Conservation (phyloP, 2,329 filamentous ascomycete species). For the Helotiales sp. region DNA sequence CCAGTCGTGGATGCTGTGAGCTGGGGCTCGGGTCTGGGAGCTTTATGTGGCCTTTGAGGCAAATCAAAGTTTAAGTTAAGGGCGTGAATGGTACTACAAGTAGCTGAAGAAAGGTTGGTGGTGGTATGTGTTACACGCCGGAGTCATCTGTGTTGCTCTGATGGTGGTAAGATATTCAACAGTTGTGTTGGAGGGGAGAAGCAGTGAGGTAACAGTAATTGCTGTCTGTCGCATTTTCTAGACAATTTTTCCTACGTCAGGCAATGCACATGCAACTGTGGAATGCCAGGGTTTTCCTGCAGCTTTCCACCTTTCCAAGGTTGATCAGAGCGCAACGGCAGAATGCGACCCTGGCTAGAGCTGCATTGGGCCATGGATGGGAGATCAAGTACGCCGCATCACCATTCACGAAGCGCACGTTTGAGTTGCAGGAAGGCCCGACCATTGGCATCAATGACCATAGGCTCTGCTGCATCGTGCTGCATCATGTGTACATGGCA, state of each 20-base stretch:
- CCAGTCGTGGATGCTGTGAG: slow-evolving; percentile 3
- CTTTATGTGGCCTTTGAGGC: background rate
- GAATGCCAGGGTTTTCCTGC: background rate
- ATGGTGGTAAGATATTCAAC: slow-evolving; percentile 1
- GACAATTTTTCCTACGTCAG: slow-evolving; percentile 3
- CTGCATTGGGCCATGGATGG: background rate
- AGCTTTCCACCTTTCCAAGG: background rate
- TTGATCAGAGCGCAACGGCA: background rate
- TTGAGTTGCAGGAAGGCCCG: no score
- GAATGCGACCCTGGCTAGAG: slow-evolving; percentile 1
- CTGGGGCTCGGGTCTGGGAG: background rate
- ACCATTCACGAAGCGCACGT: background rate
- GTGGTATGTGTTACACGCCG: slow-evolving; percentile 5
- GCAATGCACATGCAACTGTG: background rate
- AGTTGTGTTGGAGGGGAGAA: slow-evolving; percentile 2
- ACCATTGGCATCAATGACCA: no score
- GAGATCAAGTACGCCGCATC: background rate
- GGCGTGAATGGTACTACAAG: background rate
- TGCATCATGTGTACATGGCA: no score
- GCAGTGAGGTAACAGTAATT: slow-evolving; percentile 11
- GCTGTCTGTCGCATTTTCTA: slow-evolving; percentile 6
- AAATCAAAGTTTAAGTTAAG: background rate
- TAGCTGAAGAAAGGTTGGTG: background rate
- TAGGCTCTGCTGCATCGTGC: no score
- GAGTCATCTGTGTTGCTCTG: slow-evolving; percentile 12